A percentile compares a stretch with the other conserved stretches of the same genome.
Conservation (phyloP, 2,329 filamentous ascomycete genomes). For the Saccharata proteae region DNA sequence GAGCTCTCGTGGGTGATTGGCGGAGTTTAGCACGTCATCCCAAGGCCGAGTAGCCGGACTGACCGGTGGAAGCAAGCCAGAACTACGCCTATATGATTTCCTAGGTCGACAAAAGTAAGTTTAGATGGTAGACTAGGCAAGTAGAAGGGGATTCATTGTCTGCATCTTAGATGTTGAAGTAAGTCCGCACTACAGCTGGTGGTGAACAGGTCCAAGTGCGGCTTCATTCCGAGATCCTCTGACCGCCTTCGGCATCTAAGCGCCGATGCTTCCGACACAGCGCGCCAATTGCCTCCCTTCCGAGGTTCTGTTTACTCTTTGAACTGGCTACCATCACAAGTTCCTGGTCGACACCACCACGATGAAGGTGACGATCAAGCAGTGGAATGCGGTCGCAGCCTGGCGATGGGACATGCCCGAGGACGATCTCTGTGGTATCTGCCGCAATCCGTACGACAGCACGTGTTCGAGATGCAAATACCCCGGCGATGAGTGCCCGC, state of each 20-base stretch:
- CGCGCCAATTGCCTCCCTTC: slow-evolving; percentile 13
- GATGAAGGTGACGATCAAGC: slow-evolving; percentile 93
- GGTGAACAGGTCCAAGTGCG: too few species aligned
- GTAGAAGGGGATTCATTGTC: too few species aligned
- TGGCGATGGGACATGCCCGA: slow-evolving; percentile 98
- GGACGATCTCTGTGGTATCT: slow-evolving; percentile 97
- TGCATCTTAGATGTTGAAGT: too few species aligned
- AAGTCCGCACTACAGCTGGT: too few species aligned
- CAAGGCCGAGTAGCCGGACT: too few species aligned
- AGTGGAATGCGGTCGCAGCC: slow-evolving; percentile 88
- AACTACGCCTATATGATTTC: too few species aligned
- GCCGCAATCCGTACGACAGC: slow-evolving; percentile 93
- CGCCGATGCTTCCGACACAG: slow-evolving; percentile 5
- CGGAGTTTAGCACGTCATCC: too few species aligned
- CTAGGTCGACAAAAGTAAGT: too few species aligned
- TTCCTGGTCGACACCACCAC: background rate
- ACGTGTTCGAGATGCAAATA: slow-evolving; percentile 98
- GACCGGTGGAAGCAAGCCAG: too few species aligned
- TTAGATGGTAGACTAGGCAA: too few species aligned
- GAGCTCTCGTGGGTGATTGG: too few species aligned
- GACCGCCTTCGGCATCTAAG: slow-evolving; percentile 8
- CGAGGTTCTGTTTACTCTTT: slow-evolving; percentile 13
- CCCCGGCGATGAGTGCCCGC: slow-evolving; percentile 86
- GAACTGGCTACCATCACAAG: slow-evolving; percentile 9
- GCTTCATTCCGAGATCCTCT: too few species aligned